These are phyloP conservation scores for Colletotrichum cereale DNA, from an alignment of 2,329 filamentous ascomycete species.

Conservation along the genomic window DNA sequence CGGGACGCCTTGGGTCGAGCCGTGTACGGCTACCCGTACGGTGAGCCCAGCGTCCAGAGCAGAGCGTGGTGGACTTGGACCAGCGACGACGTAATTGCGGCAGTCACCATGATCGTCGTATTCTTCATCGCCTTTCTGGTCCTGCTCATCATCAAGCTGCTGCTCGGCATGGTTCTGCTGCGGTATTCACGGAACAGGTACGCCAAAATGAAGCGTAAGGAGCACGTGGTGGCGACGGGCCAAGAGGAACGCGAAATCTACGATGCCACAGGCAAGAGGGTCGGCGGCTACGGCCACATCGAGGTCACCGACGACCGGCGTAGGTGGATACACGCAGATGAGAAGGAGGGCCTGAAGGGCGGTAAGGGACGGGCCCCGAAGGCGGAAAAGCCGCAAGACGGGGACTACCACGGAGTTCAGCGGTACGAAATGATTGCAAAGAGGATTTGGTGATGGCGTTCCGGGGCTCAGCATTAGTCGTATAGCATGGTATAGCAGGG, in stretches of 20 bases:
- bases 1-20: slow-evolving; percentile 82
- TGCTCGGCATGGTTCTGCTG: slow-evolving; percentile 89
- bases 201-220: slow-evolving; percentile 80
- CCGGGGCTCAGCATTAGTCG: background rate
- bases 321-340: slow-evolving; percentile 88
- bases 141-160: slow-evolving; percentile 84
- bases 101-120: slow-evolving; percentile 85
- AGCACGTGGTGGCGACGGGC: slow-evolving; percentile 63
- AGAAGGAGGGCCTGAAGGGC: slow-evolving; percentile 76
- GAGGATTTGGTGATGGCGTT: slow-evolving; percentile 82
- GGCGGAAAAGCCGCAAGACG: slow-evolving; percentile 59
- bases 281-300: slow-evolving; percentile 86
- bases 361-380: slow-evolving; percentile 67
- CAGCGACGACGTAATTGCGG: slow-evolving; percentile 80
- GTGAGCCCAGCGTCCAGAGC: slow-evolving; percentile 49
- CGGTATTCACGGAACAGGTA: slow-evolving; percentile 85
- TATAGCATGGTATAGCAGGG: background rate
- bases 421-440: slow-evolving; percentile 97
- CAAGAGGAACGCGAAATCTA: slow-evolving; percentile 66
- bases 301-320: slow-evolving; percentile 91
- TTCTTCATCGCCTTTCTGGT: slow-evolving; percentile 88
- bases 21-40: slow-evolving; percentile 71
- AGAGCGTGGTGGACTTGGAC: slow-evolving; percentile 68
- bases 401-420: slow-evolving; percentile 73
- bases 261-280: slow-evolving; percentile 78